Conservation (phyloP, 768 basidiomycete species). For the Lactifluus hygrophoroides region DNA sequence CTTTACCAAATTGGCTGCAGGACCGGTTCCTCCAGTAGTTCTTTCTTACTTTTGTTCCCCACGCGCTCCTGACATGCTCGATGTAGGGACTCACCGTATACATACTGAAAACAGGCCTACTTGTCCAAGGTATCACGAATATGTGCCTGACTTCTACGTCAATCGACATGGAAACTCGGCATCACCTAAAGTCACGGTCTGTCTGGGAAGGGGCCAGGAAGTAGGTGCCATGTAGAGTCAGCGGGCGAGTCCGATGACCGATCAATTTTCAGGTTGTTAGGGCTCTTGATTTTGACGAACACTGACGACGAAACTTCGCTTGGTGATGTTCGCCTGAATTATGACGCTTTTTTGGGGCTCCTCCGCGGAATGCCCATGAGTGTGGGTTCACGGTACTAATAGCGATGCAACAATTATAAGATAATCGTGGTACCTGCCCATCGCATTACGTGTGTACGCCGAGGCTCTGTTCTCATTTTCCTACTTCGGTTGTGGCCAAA, state of each 20-base stretch:
- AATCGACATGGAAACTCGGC: background rate
- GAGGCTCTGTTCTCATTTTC: no score
- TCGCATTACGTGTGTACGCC: no score
- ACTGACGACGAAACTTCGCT: background rate
- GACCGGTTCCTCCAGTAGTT: background rate
- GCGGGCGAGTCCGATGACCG: background rate
- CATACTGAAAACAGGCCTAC: slow-evolving; percentile 4
- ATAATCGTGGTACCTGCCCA: no score
- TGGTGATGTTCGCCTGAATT: background rate
- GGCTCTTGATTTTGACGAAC: background rate
- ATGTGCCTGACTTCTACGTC: background rate
- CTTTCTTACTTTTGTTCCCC: background rate
- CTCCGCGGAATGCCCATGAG: no score
- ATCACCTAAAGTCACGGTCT: slow-evolving; percentile 6
- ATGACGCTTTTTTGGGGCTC: background rate
- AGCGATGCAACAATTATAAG: no score
- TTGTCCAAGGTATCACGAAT: slow-evolving; percentile 10
- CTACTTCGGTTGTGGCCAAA: no score
- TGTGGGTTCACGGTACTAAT: no score
- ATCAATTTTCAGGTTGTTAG: background rate
- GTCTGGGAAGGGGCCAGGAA: slow-evolving; percentile 8
- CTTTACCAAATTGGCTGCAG: background rate
- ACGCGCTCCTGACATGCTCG: background rate
- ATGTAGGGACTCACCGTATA: background rate
- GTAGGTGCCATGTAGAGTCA: background rate